Evolutionary conservation across 768 basidiomycete genomes (phyloP).

Genomic region (Suillus occidentalis): DNA sequence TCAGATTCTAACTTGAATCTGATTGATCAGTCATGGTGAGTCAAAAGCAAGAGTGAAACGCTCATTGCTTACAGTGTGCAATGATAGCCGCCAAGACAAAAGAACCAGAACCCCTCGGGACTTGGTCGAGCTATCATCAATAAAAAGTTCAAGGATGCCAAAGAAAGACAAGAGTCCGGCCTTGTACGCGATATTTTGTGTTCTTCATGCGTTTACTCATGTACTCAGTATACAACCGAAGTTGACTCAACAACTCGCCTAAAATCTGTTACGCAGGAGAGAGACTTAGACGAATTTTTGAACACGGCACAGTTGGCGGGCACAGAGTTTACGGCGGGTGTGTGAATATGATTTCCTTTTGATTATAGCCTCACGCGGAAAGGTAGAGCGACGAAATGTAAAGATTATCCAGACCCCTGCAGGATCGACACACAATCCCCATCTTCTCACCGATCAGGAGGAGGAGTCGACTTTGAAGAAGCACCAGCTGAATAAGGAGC

Average conservation of each 20-base stretch:
- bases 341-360: slow-evolving; percentile 18
- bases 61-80: not conserved
- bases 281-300: slow-evolving; percentile 93
- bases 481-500: slow-evolving; percentile 70
- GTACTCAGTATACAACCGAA: slow-evolving; percentile 72
- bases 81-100: slow-evolving; percentile 56
- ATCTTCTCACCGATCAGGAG: slow-evolving; percentile 79
- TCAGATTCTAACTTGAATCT: not conserved
- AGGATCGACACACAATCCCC: slow-evolving; percentile 69
- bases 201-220: slow-evolving; percentile 4
- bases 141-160: slow-evolving; percentile 54
- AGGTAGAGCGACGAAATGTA: slow-evolving; percentile 72
- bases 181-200: slow-evolving; percentile 48
- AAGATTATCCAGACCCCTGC: slow-evolving; percentile 67
- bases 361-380: not conserved
- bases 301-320: slow-evolving; percentile 94
- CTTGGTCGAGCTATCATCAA: slow-evolving; percentile 97
- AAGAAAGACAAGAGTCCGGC: slow-evolving; percentile 44
- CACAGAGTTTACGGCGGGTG: slow-evolving; percentile 94
- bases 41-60: not conserved
- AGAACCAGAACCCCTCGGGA: slow-evolving; percentile 72
- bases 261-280: slow-evolving; percentile 93
- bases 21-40: not conserved
- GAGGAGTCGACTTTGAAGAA: slow-evolving; percentile 72
- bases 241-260: slow-evolving; percentile 65